phyloP scores from a whole-genome alignment of 176 grass and related monocot genomes.

The Carex pumila region DNA sequence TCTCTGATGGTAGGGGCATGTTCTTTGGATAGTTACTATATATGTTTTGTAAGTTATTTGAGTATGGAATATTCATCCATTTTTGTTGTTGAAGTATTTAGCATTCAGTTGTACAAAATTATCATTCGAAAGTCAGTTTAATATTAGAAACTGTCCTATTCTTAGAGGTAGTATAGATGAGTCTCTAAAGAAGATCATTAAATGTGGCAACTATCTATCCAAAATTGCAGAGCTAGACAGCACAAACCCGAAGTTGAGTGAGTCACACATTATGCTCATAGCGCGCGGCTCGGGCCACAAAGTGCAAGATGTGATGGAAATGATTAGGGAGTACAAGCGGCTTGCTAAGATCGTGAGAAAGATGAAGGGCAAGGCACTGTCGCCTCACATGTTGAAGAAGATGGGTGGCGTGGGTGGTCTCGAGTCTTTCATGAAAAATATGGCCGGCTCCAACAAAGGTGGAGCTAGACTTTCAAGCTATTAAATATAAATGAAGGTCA shows the following conservation, averaged over 20 bases:
- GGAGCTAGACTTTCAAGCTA: too few relatives aligned
- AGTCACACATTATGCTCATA: conserved; percentile 54
- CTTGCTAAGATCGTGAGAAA: conserved; percentile 86
- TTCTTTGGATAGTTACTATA: background rate
- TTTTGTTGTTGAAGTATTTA: background rate
- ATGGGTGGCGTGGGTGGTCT: conserved; percentile 76
- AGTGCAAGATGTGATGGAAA: conserved; percentile 70
- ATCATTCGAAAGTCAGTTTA: background rate
- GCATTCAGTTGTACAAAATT: background rate
- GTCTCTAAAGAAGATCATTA: background rate
- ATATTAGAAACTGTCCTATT: background rate
- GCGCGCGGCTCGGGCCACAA: conserved; percentile 61
- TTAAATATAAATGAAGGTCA: too few relatives aligned
- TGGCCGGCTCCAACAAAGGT: conserved; percentile 39
- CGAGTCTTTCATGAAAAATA: conserved; percentile 81
- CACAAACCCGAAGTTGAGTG: conserved; percentile 70
- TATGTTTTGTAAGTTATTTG: background rate
- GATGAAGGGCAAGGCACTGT: conserved; percentile 82
- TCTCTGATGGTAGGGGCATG: background rate
- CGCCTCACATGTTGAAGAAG: conserved; percentile 81
- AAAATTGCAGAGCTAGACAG: conserved; percentile 68
- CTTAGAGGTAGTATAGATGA: background rate
- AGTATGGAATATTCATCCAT: background rate
- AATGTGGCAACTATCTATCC: background rate
- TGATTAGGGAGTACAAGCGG: conserved; percentile 87